These are phyloP conservation scores for Bjerkandera adusta DNA, from an alignment of 1,284 basidiomycete species.

Conservation along the genomic window DNA sequence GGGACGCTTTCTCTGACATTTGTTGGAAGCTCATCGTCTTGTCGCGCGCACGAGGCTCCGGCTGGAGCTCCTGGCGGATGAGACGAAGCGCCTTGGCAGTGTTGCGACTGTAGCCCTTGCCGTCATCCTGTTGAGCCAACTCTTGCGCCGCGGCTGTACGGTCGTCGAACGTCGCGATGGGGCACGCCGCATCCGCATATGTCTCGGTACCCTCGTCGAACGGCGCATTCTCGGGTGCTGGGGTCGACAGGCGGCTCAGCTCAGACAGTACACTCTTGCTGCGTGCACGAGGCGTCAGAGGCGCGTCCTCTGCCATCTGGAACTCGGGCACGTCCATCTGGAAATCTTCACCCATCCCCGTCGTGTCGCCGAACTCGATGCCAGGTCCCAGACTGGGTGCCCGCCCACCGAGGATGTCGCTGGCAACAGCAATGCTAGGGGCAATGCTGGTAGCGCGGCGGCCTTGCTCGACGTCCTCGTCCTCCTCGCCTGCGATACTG, in stretches of 20 bases:
- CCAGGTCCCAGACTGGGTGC: slow-evolving; percentile 44
- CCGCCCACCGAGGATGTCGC: slow-evolving; percentile 48
- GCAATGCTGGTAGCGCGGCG: slow-evolving; percentile 17
- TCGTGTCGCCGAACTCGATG: slow-evolving; percentile 48
- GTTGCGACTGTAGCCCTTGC: slow-evolving; percentile 84
- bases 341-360: slow-evolving; percentile 49
- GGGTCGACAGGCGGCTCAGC: slow-evolving; percentile 67
- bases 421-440: slow-evolving; percentile 56
- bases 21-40: slow-evolving; percentile 71
- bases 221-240: slow-evolving; percentile 49
- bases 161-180: slow-evolving; percentile 81
- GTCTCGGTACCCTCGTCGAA: slow-evolving; percentile 58
- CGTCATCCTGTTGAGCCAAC: slow-evolving; percentile 51
- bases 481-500: slow-evolving; percentile 33
- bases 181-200: slow-evolving; percentile 71
- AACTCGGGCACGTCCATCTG: slow-evolving; percentile 52
- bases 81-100: slow-evolving; percentile 89
- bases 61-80: slow-evolving; percentile 75
- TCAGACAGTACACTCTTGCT: slow-evolving; percentile 46
- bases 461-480: slow-evolving; percentile 27
- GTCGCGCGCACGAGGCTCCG: slow-evolving; percentile 43
- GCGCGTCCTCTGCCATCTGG: slow-evolving; percentile 26
- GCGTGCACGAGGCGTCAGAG: slow-evolving; percentile 37
- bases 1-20: slow-evolving; percentile 79
- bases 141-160: slow-evolving; percentile 46